Base-by-base conservation (phyloP, 2,329 filamentous ascomycete genomes). In the Diplodia seriata region DNA sequence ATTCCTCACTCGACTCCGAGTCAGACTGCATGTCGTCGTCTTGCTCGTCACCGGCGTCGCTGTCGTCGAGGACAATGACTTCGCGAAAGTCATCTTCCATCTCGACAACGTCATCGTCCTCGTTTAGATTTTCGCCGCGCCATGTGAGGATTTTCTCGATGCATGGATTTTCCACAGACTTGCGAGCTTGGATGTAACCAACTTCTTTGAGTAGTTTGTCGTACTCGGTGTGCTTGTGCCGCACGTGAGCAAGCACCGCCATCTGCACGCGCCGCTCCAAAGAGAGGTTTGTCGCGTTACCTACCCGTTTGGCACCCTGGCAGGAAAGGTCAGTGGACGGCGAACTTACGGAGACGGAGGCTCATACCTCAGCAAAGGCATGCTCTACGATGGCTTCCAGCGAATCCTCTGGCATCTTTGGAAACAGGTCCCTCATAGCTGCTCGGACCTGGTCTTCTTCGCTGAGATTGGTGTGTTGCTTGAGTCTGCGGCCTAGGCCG, bases 1-100 rank as follows among this genome's bases (percentile, higher is more conserved):
- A 51, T 26, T 62, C 66, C 6, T 62, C 49, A 36, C 66, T 62
- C 14, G 66, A 53, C 15, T 43, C 50, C 18, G 66, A 67, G 20
- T 75, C 71, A 26, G 71, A 73, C 12, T 71, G 69, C 18, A 66
- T 38, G 20, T 71, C 70, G 38, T 73, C 71, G 43, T 81, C 76
- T 66, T 81, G 76, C 66, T 81, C 80, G 61, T 78, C 79, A 66
- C 80, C 74, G 55, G 80, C 80, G 53, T 86, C 85, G 71, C 88
- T 86, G 73, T 88, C 86, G 65, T 87, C 86, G 67, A 89, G 85
- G 65, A 89, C 84, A 71, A 90, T 88, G 68, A 88, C 85, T 75
- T 90, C 87, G 61, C 86, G 84, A 65, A 89, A 86, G 36, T 87
- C 85, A 71, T 89, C 86, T 73, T 89, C 86, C 26, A 89, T 79